Evolutionary conservation across 495 filamentous ascomycete genomes (phyloP), one percentile per base, ranked within the genome.

Genomic region (Pseudotulostoma volvatum): DNA sequence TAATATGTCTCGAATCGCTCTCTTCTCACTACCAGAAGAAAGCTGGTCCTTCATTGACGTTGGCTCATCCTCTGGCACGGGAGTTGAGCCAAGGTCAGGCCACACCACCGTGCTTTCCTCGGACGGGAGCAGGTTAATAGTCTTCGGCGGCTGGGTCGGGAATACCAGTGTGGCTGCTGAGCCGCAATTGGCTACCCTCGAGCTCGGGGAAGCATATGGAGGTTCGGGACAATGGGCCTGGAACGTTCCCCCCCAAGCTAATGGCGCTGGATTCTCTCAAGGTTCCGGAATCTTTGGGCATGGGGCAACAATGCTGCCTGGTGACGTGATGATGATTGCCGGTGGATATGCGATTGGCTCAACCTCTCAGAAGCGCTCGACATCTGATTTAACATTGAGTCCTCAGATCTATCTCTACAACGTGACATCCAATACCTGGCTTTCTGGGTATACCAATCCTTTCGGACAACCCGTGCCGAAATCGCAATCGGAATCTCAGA

Each of bases 101-200:
- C 88, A 96, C 46, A 84, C 80, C 0, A 74, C 88, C 7, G 70
- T 92, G 4, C 58, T 93, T 4, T 81, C 75, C 2, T 65, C 74
- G 30, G 85, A 93, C 55, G 84, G 86, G 2, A 73, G 55, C 20
- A 72, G 67, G 35, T 57, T 94, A 8, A 61, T 92, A 33, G 61
- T 96, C 3, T 71, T 83, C 47, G 88, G 88, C 9, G 88, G 88
- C 7, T 96, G 88, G 88, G 82, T 93, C 9, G 87, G 87, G 9
- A 76, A 92, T 56, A 62, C 74, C 0, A 68, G 57, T 14, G 74
- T 74, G 20, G 68, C 85, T 11, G 88, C 88, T 1, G 57, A 73
- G 23, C 88, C 88, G 9, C 84, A 88, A 49, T 61, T 96, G 9
- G 82, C 73, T 1, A 59, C 93, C 14, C 58, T 94, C 13, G 61